Conservation (phyloP, 306 rosid species). For the Pterocarpus santalinus region DNA sequence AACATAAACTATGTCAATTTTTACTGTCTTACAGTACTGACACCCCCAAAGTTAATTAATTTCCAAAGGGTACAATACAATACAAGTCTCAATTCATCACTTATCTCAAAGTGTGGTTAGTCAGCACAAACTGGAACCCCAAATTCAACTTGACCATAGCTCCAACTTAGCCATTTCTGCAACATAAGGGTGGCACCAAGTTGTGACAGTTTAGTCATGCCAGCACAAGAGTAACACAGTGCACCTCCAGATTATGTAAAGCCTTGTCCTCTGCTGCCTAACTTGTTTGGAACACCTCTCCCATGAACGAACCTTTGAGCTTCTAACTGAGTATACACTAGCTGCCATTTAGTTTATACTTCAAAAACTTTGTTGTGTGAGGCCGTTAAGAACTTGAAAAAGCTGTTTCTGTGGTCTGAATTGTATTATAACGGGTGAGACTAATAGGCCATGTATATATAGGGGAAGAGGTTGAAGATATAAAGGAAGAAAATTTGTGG, state of each 20-base stretch:
- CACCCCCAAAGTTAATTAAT: not conserved
- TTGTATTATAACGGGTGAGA: not conserved
- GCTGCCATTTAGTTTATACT: conserved; percentile 50
- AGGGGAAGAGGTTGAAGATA: conserved; percentile 49
- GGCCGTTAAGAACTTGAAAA: not conserved
- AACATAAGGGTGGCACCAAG: not conserved
- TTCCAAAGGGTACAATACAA: conserved; percentile 3
- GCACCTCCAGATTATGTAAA: conserved; percentile 97
- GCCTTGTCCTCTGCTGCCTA: conserved; percentile 81
- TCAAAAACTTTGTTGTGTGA: conserved; percentile 16
- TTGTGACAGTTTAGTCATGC: conserved; percentile 60
- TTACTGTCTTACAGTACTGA: conserved; percentile 11
- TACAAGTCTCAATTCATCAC: not conserved
- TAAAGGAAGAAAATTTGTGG: conserved; percentile 63
- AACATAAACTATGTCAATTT: conserved; percentile 36
- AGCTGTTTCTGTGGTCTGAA: conserved; percentile 43
- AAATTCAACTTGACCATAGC: conserved; percentile 21
- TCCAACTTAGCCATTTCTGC: conserved; percentile 3
- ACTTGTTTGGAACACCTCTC: conserved; percentile 79
- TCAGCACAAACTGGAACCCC: conserved; percentile 3
- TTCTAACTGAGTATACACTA: conserved; percentile 58
- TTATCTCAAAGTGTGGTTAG: conserved; percentile 5
- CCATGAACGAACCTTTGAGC: conserved; percentile 68
- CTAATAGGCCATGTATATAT: conserved; percentile 25
- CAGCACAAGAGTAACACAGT: conserved; percentile 83